phyloP scores from a whole-genome alignment of 352 stramenopile genomes.

The Phytopythium chamaehyphon region DNA sequence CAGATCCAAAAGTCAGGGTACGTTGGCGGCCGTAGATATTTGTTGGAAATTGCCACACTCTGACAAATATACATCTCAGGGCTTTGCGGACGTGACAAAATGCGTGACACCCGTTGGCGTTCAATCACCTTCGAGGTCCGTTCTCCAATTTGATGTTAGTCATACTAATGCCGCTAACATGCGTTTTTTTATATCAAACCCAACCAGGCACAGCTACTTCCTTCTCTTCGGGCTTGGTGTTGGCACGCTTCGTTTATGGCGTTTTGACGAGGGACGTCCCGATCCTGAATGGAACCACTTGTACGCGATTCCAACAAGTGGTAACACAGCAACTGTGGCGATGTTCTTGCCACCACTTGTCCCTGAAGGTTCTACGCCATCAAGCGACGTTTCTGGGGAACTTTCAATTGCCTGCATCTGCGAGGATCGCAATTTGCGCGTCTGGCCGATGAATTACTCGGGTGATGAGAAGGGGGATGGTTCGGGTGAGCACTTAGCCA shows the following conservation, averaged over 20 bases:
- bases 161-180: not conserved
- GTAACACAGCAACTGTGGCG: conserved; percentile 52
- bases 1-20: conserved; percentile 55
- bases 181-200: not conserved
- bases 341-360: conserved; percentile 38
- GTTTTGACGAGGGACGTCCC: conserved; percentile 43
- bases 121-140: conserved; percentile 9
- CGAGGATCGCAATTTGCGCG: conserved; percentile 54
- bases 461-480: conserved; percentile 7
- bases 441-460: conserved; percentile 59
- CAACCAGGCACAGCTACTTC: conserved; percentile 50
- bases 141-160: not conserved
- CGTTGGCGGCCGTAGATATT: conserved; percentile 1
- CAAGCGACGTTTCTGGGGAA: conserved; percentile 8
- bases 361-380: not conserved
- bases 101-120: conserved; percentile 17
- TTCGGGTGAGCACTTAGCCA: conserved; percentile 29
- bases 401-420: conserved; percentile 44
- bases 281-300: conserved; percentile 45
- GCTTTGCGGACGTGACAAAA: conserved; percentile 69
- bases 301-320: conserved; percentile 43
- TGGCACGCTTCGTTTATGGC: conserved; percentile 68
- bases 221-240: conserved; percentile 69
- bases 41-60: no score
- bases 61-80: conserved; percentile 19